Percentiles rank a stretch among this genome's conserved stretches.
Conservation (phyloP, 495 filamentous ascomycete genomes). For the Penicillium lividum region DNA sequence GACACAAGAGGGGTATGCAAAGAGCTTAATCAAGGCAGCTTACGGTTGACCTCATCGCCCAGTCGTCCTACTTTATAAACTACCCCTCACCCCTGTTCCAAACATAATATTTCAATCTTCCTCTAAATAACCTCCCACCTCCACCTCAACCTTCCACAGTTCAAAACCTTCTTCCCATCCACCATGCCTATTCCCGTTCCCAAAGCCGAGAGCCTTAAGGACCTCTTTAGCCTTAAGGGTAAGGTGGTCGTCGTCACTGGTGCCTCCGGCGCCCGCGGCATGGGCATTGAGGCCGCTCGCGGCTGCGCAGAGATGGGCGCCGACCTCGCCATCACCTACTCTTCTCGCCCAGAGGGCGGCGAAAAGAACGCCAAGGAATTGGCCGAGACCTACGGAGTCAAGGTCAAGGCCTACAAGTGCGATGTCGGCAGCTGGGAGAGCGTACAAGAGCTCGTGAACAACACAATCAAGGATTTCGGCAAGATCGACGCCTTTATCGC, state of each 20-base stretch:
- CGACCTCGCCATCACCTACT: constrained; percentile 67
- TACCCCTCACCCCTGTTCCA: background rate
- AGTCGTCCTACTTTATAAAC: background rate
- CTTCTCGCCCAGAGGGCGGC: constrained; percentile 59
- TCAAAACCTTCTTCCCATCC: background rate
- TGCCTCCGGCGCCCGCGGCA: constrained; percentile 66
- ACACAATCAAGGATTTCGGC: constrained; percentile 62
- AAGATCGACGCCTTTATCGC: constrained; percentile 68
- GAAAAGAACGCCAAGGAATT: constrained; percentile 67
- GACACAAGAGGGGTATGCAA: background rate
- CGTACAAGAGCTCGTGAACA: constrained; percentile 50
- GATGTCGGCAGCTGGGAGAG: constrained; percentile 52
- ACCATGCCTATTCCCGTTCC: constrained; percentile 59
- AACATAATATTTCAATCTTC: background rate
- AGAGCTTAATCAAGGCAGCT: constrained; percentile 6
- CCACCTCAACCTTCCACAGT: background rate
- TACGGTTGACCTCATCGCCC: background rate
- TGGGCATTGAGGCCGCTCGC: constrained; percentile 73
- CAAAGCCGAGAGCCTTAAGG: constrained; percentile 55
- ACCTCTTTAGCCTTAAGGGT: constrained; percentile 72
- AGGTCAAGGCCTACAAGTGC: constrained; percentile 66
- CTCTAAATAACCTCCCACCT: background rate
- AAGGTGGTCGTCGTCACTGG: constrained; percentile 73
- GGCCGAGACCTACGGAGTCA: constrained; percentile 59
- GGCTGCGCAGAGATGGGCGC: constrained; percentile 74